phyloP scores from a whole-genome alignment of 371 early-diverging fungal genomes.

The Basidiobolus meristosporus region DNA sequence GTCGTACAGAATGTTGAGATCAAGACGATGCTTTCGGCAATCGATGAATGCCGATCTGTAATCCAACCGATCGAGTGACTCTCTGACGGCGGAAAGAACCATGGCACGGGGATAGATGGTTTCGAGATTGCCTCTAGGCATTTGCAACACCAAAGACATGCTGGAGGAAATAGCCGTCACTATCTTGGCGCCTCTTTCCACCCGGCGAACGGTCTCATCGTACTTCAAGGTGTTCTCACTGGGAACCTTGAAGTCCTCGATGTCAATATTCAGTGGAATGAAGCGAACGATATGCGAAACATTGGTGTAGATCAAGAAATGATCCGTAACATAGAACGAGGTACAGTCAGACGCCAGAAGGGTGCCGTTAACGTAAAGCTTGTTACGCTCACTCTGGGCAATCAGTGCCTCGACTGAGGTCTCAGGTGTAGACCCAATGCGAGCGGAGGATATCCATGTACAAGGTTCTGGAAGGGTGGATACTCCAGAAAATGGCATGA shows the following conservation, averaged over 20 bases:
- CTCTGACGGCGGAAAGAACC: slow-evolving; percentile 63
- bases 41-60: slow-evolving; percentile 64
- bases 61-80: slow-evolving; percentile 37
- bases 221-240: background rate
- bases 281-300: slow-evolving; percentile 66
- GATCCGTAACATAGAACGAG: slow-evolving; percentile 66
- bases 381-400: slow-evolving; percentile 61
- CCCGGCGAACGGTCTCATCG: slow-evolving; percentile 10
- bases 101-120: slow-evolving; percentile 87
- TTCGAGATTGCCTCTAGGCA: slow-evolving; percentile 94
- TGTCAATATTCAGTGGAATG: background rate
- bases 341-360: slow-evolving; percentile 59
- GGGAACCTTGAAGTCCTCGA: background rate
- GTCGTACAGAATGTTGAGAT: slow-evolving; percentile 77
- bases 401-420: slow-evolving; percentile 7
- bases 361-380: slow-evolving; percentile 50
- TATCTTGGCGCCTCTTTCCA: slow-evolving; percentile 82
- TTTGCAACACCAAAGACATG: slow-evolving; percentile 68
- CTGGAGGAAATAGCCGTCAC: slow-evolving; percentile 52
- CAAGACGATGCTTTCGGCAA: slow-evolving; percentile 83
- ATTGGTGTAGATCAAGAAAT: slow-evolving; percentile 70
- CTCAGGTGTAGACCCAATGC: background rate
- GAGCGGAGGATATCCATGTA: slow-evolving; percentile 1
- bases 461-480: slow-evolving; percentile 2
- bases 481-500: too few species aligned